These are phyloP conservation scores for Epichloe coenophiala DNA, from an alignment of 2,329 filamentous ascomycete genomes.

Conservation along the genomic window DNA sequence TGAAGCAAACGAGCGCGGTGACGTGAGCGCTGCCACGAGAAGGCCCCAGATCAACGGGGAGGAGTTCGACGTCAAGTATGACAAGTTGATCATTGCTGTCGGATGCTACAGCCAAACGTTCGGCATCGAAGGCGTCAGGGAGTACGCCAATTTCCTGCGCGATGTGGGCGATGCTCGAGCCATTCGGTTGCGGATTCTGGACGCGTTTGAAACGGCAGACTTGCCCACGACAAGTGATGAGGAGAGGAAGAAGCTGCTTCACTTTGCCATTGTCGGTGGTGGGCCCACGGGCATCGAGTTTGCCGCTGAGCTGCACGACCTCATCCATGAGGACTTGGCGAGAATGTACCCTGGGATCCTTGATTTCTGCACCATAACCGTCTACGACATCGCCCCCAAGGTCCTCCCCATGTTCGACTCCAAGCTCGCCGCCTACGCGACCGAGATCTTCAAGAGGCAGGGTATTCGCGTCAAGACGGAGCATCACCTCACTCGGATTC, in stretches of 20 bases:
- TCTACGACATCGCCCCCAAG: slow-evolving; percentile 68
- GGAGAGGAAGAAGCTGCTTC: slow-evolving; percentile 47
- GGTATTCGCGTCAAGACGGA: slow-evolving; percentile 58
- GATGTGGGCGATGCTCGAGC: slow-evolving; percentile 71
- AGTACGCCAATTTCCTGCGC: slow-evolving; percentile 75
- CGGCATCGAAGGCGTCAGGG: slow-evolving; percentile 66
- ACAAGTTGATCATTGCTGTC: slow-evolving; percentile 74
- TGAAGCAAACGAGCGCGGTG: slow-evolving; percentile 51
- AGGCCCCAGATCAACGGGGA: slow-evolving; percentile 12
- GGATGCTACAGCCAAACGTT: slow-evolving; percentile 83
- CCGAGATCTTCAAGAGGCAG: slow-evolving; percentile 50
- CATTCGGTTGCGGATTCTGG: slow-evolving; percentile 53
- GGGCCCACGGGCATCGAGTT: slow-evolving; percentile 65
- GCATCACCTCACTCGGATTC: slow-evolving; percentile 49
- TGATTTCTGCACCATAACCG: slow-evolving; percentile 49
- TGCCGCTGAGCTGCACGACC: slow-evolving; percentile 62
- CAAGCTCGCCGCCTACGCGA: slow-evolving; percentile 56
- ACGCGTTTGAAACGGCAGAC: slow-evolving; percentile 58
- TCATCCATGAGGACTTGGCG: slow-evolving; percentile 55
- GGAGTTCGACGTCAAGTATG: slow-evolving; percentile 60
- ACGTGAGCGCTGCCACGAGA: slow-evolving; percentile 22
- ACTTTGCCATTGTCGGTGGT: slow-evolving; percentile 65
- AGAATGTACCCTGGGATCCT: slow-evolving; percentile 52
- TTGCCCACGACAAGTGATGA: slow-evolving; percentile 46
- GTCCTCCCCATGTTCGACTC: slow-evolving; percentile 70